Evolutionary conservation across 2,329 filamentous ascomycete species (phyloP), one percentile per base, ranked within the genome.

Genomic region (Fusarium luffae): DNA sequence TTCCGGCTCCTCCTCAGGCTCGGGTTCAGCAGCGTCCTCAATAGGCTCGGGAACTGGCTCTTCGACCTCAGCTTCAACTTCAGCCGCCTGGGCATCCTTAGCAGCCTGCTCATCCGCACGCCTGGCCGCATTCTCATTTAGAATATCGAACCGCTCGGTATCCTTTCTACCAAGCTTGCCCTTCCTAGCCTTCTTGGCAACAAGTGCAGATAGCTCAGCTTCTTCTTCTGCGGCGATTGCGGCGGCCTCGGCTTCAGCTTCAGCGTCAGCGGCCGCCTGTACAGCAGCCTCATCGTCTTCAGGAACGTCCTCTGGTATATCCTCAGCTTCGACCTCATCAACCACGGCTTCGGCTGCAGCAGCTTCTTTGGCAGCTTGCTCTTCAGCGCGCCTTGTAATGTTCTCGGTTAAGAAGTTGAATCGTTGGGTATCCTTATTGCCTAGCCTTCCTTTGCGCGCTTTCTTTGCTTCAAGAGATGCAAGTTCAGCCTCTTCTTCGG

Each of bases 381-480:
- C 71, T 66, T 66, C 81, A 9, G 79, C 78, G 34, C 81, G 77
- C 63, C 74, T 75, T 28, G 73, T 74, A 27, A 78, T 75, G 32
- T 76, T 80, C 40, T 77, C 77, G 12, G 76, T 79, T 9, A 85
- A 72, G 10, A 72, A 69, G 34, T 80, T 77, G 27, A 81, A 77
- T 62, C 82, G 84, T 62, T 85, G 82, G 51, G 84, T 77, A 32
- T 84, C 83, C 59, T 80, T 84, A 66, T 82, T 85, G 3, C 72
- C 75, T 14, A 84, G 70, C 63, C 79, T 85, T 57, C 78, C 77
- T 74, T 84, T 88, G 69, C 83, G 85, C 3, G 79, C 79, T 70
- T 85, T 86, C 73, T 86, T 88, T 25, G 80, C 78, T 44, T 82
- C 83, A 7, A 85, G 76, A 6, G 76, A 73, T 16, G 76, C 79